A percentile compares a stretch with the other conserved stretches of the same genome.
Conservation (phyloP, 2,329 filamentous ascomycete species). For the Neofusicoccum umdonicola region DNA sequence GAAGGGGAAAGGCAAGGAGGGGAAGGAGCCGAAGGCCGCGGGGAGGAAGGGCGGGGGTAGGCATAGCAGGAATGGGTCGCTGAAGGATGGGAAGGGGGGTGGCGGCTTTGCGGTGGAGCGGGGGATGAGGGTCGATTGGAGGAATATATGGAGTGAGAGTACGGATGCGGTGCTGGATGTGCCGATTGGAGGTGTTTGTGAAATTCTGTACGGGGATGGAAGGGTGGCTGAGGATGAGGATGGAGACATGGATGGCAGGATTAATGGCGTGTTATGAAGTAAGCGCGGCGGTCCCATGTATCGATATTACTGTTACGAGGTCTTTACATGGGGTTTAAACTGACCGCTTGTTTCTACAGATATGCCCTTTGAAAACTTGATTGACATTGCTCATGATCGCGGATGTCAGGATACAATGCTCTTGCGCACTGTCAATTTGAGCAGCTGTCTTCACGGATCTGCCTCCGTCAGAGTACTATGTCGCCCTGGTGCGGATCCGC, state of each 20-base stretch:
- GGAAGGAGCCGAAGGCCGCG: slow-evolving; percentile 40
- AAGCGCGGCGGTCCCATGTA: neutral
- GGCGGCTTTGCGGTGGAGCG: slow-evolving; percentile 33
- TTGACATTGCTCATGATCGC: too few relatives aligned
- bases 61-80: slow-evolving; percentile 17
- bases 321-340: too few relatives aligned
- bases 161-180: slow-evolving; percentile 98
- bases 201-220: slow-evolving; percentile 78
- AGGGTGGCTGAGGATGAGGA: slow-evolving; percentile 33
- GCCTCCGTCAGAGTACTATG: too few relatives aligned
- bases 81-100: slow-evolving; percentile 34
- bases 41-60: slow-evolving; percentile 39
- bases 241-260: neutral
- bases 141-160: slow-evolving; percentile 79
- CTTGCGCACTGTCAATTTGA: too few relatives aligned
- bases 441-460: too few relatives aligned
- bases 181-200: slow-evolving; percentile 89
- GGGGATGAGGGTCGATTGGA: slow-evolving; percentile 65
- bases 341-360: too few relatives aligned
- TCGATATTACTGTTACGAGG: too few relatives aligned
- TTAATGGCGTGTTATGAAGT: neutral
- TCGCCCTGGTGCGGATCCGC: too few relatives aligned
- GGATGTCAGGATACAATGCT: too few relatives aligned
- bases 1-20: slow-evolving; percentile 28
- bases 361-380: too few relatives aligned